phyloP scores from a whole-genome alignment of 805 yeast species.

The Pichia sporocuriosa region DNA sequence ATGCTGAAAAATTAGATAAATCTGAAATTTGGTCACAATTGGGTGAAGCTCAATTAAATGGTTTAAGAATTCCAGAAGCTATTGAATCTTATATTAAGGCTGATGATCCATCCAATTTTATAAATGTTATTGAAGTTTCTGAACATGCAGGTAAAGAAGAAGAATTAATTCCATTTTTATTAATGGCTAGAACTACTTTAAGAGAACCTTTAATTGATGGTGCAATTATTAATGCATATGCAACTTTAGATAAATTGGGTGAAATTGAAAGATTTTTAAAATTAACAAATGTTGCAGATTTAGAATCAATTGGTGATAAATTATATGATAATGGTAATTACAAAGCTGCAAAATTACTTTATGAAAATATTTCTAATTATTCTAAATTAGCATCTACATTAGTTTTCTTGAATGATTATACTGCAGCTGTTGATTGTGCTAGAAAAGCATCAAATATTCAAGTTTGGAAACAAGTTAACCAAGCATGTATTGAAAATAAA shows the following conservation, averaged over 20 bases:
- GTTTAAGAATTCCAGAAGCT: slow-evolving; percentile 86
- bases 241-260: slow-evolving; percentile 62
- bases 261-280: slow-evolving; percentile 83
- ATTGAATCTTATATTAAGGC: slow-evolving; percentile 89
- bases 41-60: slow-evolving; percentile 94
- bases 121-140: slow-evolving; percentile 87
- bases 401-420: slow-evolving; percentile 87
- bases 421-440: slow-evolving; percentile 97
- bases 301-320: slow-evolving; percentile 88
- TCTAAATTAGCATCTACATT: slow-evolving; percentile 94
- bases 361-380: slow-evolving; percentile 82
- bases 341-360: slow-evolving; percentile 88
- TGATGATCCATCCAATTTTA: slow-evolving; percentile 82
- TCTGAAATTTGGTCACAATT: slow-evolving; percentile 91
- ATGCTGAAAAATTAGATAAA: slow-evolving; percentile 81
- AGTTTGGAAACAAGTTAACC: slow-evolving; percentile 97
- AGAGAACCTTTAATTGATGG: slow-evolving; percentile 94
- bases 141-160: slow-evolving; percentile 96
- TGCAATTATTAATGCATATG: slow-evolving; percentile 81
- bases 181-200: slow-evolving; percentile 85
- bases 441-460: slow-evolving; percentile 90
- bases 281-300: slow-evolving; percentile 87
- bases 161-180: slow-evolving; percentile 77
- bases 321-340: slow-evolving; percentile 75
- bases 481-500: slow-evolving; percentile 89